Percentiles rank a stretch among this genome's conserved stretches.
Conservation (phyloP, 2,329 filamentous ascomycete genomes). For the Botrytis pseudocinerea region DNA sequence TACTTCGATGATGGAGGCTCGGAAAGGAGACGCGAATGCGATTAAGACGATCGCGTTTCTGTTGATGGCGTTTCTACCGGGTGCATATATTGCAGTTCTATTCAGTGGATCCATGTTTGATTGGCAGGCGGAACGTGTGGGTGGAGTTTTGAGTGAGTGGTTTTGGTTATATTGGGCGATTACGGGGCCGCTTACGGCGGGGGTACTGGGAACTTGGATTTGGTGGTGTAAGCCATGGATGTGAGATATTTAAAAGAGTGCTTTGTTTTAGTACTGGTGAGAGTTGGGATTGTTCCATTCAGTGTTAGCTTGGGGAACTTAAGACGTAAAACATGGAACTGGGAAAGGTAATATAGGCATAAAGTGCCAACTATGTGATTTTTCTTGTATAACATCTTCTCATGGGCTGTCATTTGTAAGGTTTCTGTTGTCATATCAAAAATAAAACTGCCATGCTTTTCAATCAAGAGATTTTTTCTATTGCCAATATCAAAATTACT, state of each 20-base stretch:
- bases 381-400: neutral
- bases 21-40: neutral
- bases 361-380: neutral
- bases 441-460: neutral
- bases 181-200: slow-evolving; percentile 5
- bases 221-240: slow-evolving; percentile 5
- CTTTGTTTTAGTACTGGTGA: neutral
- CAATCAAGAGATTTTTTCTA: neutral
- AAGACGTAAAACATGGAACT: too few relatives aligned
- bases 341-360: too few relatives aligned
- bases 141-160: slow-evolving; percentile 5
- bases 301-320: neutral
- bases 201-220: neutral
- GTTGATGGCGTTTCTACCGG: neutral
- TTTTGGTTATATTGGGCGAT: slow-evolving; percentile 21
- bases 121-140: neutral
- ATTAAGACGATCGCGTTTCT: slow-evolving; percentile 1
- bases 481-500: neutral
- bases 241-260: neutral
- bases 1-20: neutral
- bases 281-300: neutral
- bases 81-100: neutral
- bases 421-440: neutral
- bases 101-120: slow-evolving; percentile 18
- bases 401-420: neutral